phyloP scores from a whole-genome alignment of 179 eudicot genomes.

The Heliamphora pulchella region DNA sequence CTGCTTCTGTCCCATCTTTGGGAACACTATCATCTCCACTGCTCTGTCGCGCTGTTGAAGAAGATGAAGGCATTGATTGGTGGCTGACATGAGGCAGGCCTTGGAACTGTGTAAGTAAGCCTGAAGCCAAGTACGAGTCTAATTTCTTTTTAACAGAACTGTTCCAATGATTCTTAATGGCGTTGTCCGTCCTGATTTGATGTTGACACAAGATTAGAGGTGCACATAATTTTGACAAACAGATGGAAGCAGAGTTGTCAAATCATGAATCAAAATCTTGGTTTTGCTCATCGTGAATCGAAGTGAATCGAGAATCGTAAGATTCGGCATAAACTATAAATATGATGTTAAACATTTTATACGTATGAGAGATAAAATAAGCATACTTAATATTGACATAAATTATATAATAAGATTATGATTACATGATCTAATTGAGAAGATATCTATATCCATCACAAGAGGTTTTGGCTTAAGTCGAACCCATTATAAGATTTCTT shows the following conservation, averaged over 20 bases:
- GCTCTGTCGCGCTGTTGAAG: constrained; percentile 42
- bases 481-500: no score
- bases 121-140: constrained; percentile 75
- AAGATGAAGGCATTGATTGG: constrained; percentile 44
- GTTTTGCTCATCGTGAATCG: no score
- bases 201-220: background rate
- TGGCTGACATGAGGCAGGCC: constrained; percentile 44
- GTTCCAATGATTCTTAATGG: constrained; percentile 97
- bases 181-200: constrained; percentile 77
- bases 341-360: no score
- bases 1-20: constrained; percentile 46
- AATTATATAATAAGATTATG: no score
- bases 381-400: no score
- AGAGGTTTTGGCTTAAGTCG: no score
- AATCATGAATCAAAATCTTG: no score
- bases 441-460: no score
- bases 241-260: background rate
- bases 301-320: no score
- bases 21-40: constrained; percentile 50
- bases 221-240: background rate
- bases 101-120: constrained; percentile 71
- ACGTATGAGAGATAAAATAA: no score
- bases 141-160: constrained; percentile 94
- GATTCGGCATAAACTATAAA: no score
- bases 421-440: no score